phyloP scores from a whole-genome alignment of 192 early-diverging fungal species.

The Linnemannia elongata region DNA sequence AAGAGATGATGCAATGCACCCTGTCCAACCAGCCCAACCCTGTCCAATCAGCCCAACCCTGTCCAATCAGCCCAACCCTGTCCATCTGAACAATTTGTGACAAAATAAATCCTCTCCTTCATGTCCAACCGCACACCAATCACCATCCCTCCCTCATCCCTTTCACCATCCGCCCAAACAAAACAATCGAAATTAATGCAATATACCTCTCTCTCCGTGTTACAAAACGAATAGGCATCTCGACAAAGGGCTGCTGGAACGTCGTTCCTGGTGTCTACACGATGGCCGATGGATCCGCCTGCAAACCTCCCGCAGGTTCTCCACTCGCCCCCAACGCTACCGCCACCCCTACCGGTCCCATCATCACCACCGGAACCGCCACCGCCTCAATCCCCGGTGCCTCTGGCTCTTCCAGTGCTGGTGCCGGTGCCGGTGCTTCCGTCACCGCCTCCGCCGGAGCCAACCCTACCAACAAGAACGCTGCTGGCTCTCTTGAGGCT shows the following conservation, averaged over 20 bases:
- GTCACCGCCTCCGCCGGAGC: neutral
- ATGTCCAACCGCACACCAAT: neutral
- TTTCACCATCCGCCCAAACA: neutral
- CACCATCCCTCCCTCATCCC: neutral
- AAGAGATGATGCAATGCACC: neutral
- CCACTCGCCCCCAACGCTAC: neutral
- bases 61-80: too few relatives aligned
- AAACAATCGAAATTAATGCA: constrained; percentile 1
- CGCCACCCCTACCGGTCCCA: neutral
- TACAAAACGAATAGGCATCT: constrained; percentile 22
- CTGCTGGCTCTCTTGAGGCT: neutral
- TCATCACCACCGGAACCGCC: neutral
- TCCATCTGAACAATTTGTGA: neutral
- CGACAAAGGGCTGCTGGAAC: constrained; percentile 49
- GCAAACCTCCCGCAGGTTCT: constrained; percentile 6
- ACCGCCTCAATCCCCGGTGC: neutral
- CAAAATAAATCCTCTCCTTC: too few relatives aligned
- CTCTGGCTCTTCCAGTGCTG: neutral
- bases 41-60: too few relatives aligned
- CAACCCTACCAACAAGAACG: neutral
- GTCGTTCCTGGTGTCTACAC: constrained; percentile 52
- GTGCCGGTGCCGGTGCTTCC: neutral
- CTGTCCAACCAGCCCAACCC: constrained; percentile 4
- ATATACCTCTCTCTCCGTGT: neutral
- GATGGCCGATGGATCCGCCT: constrained; percentile 28